Evolutionary conservation across 2,329 filamentous ascomycete genomes (phyloP).

Genomic region (Neoarthrinium moseri): DNA sequence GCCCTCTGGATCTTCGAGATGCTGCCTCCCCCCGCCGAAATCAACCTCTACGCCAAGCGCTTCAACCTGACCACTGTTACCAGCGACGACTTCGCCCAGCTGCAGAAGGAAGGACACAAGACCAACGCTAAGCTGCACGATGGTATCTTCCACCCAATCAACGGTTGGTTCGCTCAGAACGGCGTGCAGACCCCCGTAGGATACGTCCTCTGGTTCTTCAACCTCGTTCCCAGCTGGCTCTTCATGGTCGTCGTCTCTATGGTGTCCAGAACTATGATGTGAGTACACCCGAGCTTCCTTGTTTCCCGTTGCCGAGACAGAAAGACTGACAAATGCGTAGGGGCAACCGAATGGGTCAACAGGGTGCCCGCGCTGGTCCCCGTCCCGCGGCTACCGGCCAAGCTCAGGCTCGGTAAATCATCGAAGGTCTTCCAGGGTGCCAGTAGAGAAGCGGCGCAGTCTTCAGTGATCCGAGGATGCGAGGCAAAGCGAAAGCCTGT

Average conservation of each 20-base stretch:
- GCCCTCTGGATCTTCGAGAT: constrained; percentile 67
- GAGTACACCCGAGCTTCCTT: constrained; percentile 43
- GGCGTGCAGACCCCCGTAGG: constrained; percentile 63
- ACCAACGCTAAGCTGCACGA: constrained; percentile 45
- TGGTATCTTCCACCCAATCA: constrained; percentile 74
- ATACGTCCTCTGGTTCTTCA: constrained; percentile 66
- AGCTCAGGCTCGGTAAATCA: constrained; percentile 22
- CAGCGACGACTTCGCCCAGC: constrained; percentile 58
- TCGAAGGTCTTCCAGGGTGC: not conserved
- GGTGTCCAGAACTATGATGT: constrained; percentile 74
- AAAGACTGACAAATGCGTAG: no score
- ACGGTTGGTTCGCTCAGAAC: constrained; percentile 63
- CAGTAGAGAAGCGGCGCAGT: no score
- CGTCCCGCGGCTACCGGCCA: constrained; percentile 25
- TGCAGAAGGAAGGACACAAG: constrained; percentile 53
- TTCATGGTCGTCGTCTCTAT: constrained; percentile 77
- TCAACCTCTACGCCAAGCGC: constrained; percentile 63
- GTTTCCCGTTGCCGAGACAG: no score
- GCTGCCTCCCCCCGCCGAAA: constrained; percentile 61
- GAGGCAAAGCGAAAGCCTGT: no score
- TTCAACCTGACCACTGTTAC: constrained; percentile 71
- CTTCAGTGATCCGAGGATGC: no score
- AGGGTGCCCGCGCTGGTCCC: constrained; percentile 21
- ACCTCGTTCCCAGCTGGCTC: constrained; percentile 69
- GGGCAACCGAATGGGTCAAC: constrained; percentile 17